Percentiles rank a stretch among this genome's conserved stretches.
Conservation (phyloP, 2,329 filamentous ascomycete genomes). For the Claviceps sp. region DNA sequence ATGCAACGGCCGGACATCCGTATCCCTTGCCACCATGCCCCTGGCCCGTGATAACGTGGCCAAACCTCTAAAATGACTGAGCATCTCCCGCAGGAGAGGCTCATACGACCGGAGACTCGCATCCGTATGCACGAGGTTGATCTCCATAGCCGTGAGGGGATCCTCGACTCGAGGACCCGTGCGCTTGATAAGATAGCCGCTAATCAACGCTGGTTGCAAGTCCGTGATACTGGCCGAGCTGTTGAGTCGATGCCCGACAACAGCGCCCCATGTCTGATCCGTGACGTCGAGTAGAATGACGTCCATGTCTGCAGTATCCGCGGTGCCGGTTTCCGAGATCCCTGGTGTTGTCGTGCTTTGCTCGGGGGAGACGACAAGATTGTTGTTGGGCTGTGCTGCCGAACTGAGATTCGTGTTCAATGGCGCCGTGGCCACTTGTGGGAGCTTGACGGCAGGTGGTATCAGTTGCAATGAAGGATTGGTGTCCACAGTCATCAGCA, state of each 20-base stretch:
- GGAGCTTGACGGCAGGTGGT: constrained; percentile 38
- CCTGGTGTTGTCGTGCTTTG: constrained; percentile 38
- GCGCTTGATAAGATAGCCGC: constrained; percentile 54
- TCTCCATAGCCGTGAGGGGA: constrained; percentile 46
- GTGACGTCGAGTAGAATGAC: constrained; percentile 57
- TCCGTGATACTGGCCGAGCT: constrained; percentile 44
- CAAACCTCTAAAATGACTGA: constrained; percentile 55
- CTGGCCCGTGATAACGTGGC: constrained; percentile 55
- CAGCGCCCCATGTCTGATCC: constrained; percentile 64
- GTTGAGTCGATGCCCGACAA: constrained; percentile 53
- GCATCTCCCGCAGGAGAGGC: constrained; percentile 53
- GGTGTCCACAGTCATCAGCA: constrained; percentile 52
- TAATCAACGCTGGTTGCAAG: constrained; percentile 43
- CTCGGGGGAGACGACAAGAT: constrained; percentile 45
- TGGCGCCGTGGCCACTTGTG: constrained; percentile 25
- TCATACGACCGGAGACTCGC: constrained; percentile 43
- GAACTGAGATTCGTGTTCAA: constrained; percentile 52
- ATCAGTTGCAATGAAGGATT: constrained; percentile 50
- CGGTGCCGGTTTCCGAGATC: constrained; percentile 25
- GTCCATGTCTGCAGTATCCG: constrained; percentile 34
- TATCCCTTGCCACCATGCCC: constrained; percentile 44
- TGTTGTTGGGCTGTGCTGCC: constrained; percentile 44
- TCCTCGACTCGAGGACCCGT: constrained; percentile 43
- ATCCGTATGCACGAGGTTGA: constrained; percentile 49
- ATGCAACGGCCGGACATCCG: constrained; percentile 64